Evolutionary conservation across 176 grass and related monocot species (phyloP).

Genomic region (Luzula sylvatica): DNA sequence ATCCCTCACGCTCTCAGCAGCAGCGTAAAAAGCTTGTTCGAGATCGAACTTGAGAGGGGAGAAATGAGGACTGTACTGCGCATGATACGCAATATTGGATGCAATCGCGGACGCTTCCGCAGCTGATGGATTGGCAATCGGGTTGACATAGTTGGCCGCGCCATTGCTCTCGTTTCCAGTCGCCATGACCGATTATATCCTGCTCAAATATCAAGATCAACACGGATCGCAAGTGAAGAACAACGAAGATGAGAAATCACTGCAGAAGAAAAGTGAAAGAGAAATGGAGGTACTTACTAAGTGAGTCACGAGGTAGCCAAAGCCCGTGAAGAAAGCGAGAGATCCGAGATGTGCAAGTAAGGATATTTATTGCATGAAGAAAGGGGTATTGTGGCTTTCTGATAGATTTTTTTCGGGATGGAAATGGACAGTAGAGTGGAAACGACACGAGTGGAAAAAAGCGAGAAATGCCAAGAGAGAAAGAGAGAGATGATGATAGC

Average conservation of each 20-base stretch:
- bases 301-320: not conserved
- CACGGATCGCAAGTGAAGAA: not conserved
- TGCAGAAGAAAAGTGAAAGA: not conserved
- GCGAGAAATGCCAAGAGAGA: conserved; percentile 6
- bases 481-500: not conserved
- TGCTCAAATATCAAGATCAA: not conserved
- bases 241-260: not conserved
- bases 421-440: not conserved
- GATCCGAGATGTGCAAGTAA: conserved; percentile 14
- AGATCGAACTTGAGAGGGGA: conserved; percentile 63
- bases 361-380: not conserved
- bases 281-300: not conserved
- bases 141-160: conserved; percentile 38
- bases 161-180: conserved; percentile 11
- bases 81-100: conserved; percentile 74
- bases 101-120: conserved; percentile 58
- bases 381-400: not conserved
- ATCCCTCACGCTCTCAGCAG: conserved; percentile 81
- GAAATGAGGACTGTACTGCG: conserved; percentile 68
- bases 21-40: conserved; percentile 83
- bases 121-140: conserved; percentile 47
- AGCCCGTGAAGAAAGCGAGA: conserved; percentile 15
- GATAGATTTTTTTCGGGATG: too few relatives aligned
- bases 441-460: conserved; percentile 7
- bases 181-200: not conserved